These are phyloP conservation scores for Globisporangium polare DNA, from an alignment of 352 stramenopile species.

Conservation along the genomic window DNA sequence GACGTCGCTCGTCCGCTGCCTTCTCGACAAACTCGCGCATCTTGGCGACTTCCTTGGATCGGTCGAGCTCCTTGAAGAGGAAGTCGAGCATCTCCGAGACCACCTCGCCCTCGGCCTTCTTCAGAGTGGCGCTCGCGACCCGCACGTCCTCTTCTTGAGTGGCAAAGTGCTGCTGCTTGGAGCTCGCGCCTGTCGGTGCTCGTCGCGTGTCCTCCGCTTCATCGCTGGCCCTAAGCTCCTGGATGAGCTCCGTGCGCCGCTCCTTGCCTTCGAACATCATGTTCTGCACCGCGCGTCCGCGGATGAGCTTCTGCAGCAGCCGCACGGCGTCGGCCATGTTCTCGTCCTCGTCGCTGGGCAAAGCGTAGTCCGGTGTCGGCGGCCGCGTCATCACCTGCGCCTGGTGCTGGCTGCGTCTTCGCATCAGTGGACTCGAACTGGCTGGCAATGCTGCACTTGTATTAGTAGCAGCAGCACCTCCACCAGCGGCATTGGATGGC, in stretches of 20 bases:
- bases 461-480: not conserved
- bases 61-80: conserved; percentile 87
- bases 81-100: conserved; percentile 86
- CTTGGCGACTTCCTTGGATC: conserved; percentile 71
- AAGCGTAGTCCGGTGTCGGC: conserved; percentile 72
- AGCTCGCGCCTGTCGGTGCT: not conserved
- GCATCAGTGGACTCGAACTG: conserved; percentile 15
- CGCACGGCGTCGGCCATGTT: conserved; percentile 57
- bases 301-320: conserved; percentile 86
- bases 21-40: conserved; percentile 69
- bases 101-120: conserved; percentile 83
- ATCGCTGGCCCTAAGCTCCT: conserved; percentile 81
- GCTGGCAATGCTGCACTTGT: not conserved
- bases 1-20: conserved; percentile 61
- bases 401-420: conserved; percentile 34
- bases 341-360: conserved; percentile 40
- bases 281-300: conserved; percentile 90
- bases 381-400: conserved; percentile 55
- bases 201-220: conserved; percentile 22
- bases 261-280: conserved; percentile 93
- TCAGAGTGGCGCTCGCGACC: conserved; percentile 44
- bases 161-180: conserved; percentile 12
- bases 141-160: conserved; percentile 35
- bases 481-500: not conserved
- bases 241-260: conserved; percentile 83